Percentiles rank a stretch among this genome's conserved stretches.
Evolutionary conservation across 306 rosid species (phyloP).

Genomic region (Corylus heterophylla): DNA sequence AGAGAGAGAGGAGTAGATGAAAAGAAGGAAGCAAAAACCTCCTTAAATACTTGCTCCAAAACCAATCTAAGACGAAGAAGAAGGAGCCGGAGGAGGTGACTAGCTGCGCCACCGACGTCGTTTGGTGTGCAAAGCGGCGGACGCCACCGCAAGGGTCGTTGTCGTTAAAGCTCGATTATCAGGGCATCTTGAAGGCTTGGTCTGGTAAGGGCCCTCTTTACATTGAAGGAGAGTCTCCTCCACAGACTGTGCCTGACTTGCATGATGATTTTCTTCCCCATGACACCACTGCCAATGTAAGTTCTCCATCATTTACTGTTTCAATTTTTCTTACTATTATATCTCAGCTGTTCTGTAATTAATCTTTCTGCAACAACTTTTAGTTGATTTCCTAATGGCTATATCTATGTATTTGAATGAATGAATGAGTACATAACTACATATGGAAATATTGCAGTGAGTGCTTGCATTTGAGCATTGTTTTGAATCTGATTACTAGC

Average conservation of each 20-base stretch:
- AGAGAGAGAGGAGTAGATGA: slow-evolving; percentile 6
- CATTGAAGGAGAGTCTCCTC: slow-evolving; percentile 54
- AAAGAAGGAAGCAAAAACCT: slow-evolving; percentile 3
- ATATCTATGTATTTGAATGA: no score
- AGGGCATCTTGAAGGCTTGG: slow-evolving; percentile 87
- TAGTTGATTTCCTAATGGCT: no score
- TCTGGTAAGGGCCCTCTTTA: slow-evolving; percentile 76
- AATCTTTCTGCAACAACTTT: background rate
- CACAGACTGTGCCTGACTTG: slow-evolving; percentile 69
- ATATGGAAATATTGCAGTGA: no score
- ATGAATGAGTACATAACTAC: no score
- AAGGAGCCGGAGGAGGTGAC: slow-evolving; percentile 50
- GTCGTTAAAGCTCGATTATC: slow-evolving; percentile 79
- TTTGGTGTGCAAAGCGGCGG: background rate
- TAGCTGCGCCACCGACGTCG: slow-evolving; percentile 25
- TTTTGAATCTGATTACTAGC: background rate
- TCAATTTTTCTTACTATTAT: background rate
- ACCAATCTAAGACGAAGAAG: slow-evolving; percentile 24
- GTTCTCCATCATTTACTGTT: slow-evolving; percentile 6
- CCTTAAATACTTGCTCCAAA: slow-evolving; percentile 27
- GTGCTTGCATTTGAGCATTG: background rate
- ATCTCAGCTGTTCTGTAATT: background rate
- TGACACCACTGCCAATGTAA: slow-evolving; percentile 44
- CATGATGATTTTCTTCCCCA: slow-evolving; percentile 16
- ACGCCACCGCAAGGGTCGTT: slow-evolving; percentile 41